These are phyloP conservation scores for Candida railenensis DNA, from an alignment of 805 yeast genomes.

Conservation along the genomic window DNA sequence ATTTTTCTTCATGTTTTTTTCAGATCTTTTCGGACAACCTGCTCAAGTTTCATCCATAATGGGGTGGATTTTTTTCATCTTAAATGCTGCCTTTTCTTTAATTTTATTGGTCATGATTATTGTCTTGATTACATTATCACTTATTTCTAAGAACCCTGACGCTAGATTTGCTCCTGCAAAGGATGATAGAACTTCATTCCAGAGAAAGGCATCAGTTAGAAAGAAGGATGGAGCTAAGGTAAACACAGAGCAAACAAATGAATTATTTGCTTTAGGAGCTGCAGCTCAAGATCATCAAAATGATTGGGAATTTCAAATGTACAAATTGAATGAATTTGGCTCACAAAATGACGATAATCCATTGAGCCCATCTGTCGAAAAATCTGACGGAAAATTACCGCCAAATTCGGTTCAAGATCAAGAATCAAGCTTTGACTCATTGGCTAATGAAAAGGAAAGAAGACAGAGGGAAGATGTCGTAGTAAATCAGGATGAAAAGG, in stretches of 20 bases:
- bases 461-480: background rate
- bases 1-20: conserved; percentile 80
- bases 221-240: conserved; percentile 24
- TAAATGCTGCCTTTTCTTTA: conserved; percentile 86
- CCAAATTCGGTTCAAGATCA: background rate
- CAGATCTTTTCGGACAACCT: conserved; percentile 79
- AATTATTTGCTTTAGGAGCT: conserved; percentile 69
- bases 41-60: conserved; percentile 76
- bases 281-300: conserved; percentile 82
- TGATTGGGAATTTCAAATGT: conserved; percentile 72
- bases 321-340: conserved; percentile 37
- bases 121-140: conserved; percentile 58
- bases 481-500: background rate
- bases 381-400: conserved; percentile 4
- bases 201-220: conserved; percentile 41
- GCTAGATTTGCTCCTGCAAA: conserved; percentile 83
- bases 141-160: conserved; percentile 83
- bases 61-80: conserved; percentile 88
- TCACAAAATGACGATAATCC: conserved; percentile 8
- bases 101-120: conserved; percentile 70
- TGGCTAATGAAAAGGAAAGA: conserved; percentile 1
- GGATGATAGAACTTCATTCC: conserved; percentile 93
- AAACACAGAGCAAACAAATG: conserved; percentile 32
- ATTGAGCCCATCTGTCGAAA: conserved; percentile 33
- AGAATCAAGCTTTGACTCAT: conserved; percentile 1